Conservation (phyloP, 305 asterid genomes). For the Withania somnifera region DNA sequence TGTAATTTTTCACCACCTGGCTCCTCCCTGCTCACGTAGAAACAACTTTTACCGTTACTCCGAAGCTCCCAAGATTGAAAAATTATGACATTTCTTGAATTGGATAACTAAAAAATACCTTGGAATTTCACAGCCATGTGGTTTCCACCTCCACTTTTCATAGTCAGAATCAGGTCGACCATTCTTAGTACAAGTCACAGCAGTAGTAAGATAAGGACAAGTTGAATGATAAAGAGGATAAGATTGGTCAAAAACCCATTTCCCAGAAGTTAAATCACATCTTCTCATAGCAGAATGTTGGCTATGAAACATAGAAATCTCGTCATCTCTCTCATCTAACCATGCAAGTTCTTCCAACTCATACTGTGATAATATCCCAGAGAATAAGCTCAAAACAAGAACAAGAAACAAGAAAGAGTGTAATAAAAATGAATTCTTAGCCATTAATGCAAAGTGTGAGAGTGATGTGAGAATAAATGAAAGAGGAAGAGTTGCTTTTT, state of each 20-base stretch:
- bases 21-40: too few species aligned
- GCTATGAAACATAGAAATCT: conserved; percentile 37
- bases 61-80: background rate
- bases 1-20: too few species aligned
- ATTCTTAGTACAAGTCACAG: conserved; percentile 61
- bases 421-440: background rate
- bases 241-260: conserved; percentile 67
- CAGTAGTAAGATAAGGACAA: conserved; percentile 66
- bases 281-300: conserved; percentile 33
- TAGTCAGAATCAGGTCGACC: conserved; percentile 87
- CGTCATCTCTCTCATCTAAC: conserved; percentile 54
- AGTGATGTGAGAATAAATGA: background rate
- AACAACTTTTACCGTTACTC: background rate
- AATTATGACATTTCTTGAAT: background rate
- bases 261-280: conserved; percentile 65
- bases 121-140: conserved; percentile 58
- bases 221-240: conserved; percentile 62
- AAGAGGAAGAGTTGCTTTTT: background rate
- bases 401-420: conserved; percentile 10
- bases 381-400: conserved; percentile 11
- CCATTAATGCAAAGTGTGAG: conserved; percentile 4
- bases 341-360: conserved; percentile 44
- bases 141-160: conserved; percentile 83
- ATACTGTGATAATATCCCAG: conserved; percentile 22
- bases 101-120: conserved; percentile 26